Evolutionary conservation across 108 stramenopile genomes (phyloP).

Genomic region (Cylindrotheca closterium): DNA sequence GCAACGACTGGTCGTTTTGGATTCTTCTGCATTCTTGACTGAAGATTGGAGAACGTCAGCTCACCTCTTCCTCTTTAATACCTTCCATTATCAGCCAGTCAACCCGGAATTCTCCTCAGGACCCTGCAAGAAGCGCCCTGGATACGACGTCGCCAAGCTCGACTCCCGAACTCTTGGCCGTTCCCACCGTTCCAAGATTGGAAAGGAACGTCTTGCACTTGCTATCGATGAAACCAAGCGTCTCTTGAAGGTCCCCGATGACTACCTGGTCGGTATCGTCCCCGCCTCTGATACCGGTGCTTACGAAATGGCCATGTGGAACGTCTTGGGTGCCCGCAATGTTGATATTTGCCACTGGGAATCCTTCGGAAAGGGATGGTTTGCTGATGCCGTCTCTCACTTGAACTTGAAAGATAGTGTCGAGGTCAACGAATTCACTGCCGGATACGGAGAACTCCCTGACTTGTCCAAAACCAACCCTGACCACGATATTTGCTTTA

Average conservation of each 20-base stretch:
- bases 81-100: slow-evolving; percentile 49
- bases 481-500: slow-evolving; percentile 96
- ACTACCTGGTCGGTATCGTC: slow-evolving; percentile 95
- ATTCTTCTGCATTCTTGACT: neutral
- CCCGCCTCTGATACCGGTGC: slow-evolving; percentile 99
- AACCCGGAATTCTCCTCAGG: slow-evolving; percentile 92
- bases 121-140: slow-evolving; percentile 99
- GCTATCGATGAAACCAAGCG: slow-evolving; percentile 96
- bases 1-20: neutral
- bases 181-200: slow-evolving; percentile 97
- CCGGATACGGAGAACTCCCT: slow-evolving; percentile 95
- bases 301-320: slow-evolving; percentile 99
- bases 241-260: slow-evolving; percentile 92
- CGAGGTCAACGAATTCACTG: slow-evolving; percentile 85
- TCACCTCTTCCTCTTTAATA: slow-evolving; percentile 8
- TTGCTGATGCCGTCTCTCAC: slow-evolving; percentile 89
- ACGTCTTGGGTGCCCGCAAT: slow-evolving; percentile 92
- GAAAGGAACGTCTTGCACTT: slow-evolving; percentile 92
- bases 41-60: too few relatives aligned
- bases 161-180: slow-evolving; percentile 85
- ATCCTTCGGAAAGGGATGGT: slow-evolving; percentile 98
- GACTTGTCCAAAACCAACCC: slow-evolving; percentile 86
- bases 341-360: slow-evolving; percentile 99
- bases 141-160: slow-evolving; percentile 80
- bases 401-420: slow-evolving; percentile 88